Conservation (phyloP, 768 basidiomycete species). For the Boletus rufocinnamomeus region DNA sequence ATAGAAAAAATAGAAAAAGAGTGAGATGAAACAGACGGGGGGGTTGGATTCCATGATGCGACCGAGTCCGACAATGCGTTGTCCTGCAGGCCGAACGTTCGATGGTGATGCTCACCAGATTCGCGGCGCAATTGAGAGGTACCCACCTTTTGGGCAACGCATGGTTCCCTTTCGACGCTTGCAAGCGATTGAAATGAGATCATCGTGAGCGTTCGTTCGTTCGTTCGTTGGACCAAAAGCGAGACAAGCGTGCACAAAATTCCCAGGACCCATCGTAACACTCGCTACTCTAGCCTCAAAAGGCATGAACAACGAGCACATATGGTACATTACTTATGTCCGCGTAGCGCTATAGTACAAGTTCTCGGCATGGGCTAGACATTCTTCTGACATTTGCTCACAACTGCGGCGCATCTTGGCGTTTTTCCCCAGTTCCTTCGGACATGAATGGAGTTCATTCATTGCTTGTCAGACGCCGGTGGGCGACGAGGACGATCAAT, state of each 20-base stretch:
- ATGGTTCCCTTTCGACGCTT: background rate
- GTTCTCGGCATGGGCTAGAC: background rate
- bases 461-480: slow-evolving; percentile 10
- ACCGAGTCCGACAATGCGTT: slow-evolving; percentile 21
- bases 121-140: slow-evolving; percentile 10
- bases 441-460: slow-evolving; percentile 25
- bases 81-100: slow-evolving; percentile 21
- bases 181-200: background rate
- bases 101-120: slow-evolving; percentile 15
- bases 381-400: background rate
- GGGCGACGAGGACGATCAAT: slow-evolving; percentile 20
- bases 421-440: slow-evolving; percentile 18
- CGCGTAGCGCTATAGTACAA: background rate
- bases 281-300: background rate
- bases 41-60: slow-evolving; percentile 7
- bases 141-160: background rate
- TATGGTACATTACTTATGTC: background rate
- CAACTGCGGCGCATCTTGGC: slow-evolving; percentile 5
- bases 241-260: background rate
- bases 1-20: background rate
- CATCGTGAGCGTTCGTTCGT: background rate
- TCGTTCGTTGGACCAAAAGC: background rate
- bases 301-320: background rate
- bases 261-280: background rate
- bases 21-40: slow-evolving; percentile 24